These are phyloP conservation scores for Sphagnum magellanicum DNA, from an alignment of 228 moss, liverwort and hornwort genomes.

Conservation along the genomic window DNA sequence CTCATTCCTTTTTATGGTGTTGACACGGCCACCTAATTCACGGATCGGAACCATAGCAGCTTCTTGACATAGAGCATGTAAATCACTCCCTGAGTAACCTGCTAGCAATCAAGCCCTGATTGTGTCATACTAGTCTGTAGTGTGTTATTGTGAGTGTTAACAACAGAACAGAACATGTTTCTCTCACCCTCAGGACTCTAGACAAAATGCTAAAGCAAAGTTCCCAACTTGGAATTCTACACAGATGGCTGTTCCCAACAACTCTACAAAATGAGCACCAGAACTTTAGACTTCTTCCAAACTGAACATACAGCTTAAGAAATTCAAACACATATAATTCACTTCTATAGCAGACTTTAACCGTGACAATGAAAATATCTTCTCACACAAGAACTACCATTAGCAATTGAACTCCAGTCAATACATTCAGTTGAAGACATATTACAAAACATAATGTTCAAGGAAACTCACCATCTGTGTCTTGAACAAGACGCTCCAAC, in stretches of 20 bases:
- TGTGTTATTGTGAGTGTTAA: too few species aligned
- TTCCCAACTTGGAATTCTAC: too few species aligned
- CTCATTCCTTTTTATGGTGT: constrained; percentile 70
- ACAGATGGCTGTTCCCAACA: too few species aligned
- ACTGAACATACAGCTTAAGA: not conserved
- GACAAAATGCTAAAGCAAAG: not conserved
- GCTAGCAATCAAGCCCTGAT: not conserved
- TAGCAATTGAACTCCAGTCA: too few species aligned
- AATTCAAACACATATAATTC: not conserved
- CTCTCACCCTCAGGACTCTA: too few species aligned
- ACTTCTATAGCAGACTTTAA: too few species aligned
- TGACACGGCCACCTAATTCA: constrained; percentile 74
- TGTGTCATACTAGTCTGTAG: not conserved
- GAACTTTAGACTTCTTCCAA: not conserved
- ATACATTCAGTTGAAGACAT: too few species aligned
- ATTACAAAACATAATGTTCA: not conserved
- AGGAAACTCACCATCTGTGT: constrained; percentile 66
- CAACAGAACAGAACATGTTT: too few species aligned
- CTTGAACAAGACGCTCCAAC: constrained; percentile 71
- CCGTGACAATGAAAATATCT: too few species aligned
- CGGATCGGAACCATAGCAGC: constrained; percentile 96
- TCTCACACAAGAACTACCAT: too few species aligned
- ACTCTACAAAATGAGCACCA: too few species aligned
- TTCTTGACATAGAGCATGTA: constrained; percentile 97
- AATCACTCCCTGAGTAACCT: constrained; percentile 96